These are phyloP conservation scores for Neurospora sp. DNA, from an alignment of 495 filamentous ascomycete genomes.

Conservation along the genomic window DNA sequence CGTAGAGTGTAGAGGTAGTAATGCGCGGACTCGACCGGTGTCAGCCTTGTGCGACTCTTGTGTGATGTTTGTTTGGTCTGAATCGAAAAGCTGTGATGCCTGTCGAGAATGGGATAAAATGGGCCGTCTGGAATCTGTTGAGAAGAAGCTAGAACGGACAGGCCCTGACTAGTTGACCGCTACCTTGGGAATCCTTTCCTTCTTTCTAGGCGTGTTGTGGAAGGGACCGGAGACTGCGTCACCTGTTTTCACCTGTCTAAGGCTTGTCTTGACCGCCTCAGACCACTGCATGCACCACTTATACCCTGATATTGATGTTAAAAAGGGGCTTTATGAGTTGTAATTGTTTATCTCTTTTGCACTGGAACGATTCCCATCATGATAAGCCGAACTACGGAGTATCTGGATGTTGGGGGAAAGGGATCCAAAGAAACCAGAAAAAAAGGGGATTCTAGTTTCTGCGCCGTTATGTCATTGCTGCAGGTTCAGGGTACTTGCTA, in stretches of 20 bases:
- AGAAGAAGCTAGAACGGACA: neutral
- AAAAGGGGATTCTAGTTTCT: neutral
- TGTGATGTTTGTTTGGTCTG: neutral
- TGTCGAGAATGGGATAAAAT: neutral
- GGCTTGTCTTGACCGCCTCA: neutral
- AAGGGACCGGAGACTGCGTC: neutral
- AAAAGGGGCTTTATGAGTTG: neutral
- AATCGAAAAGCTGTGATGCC: neutral
- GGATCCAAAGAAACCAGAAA: neutral
- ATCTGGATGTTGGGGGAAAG: neutral
- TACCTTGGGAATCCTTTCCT: neutral
- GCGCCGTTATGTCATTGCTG: neutral
- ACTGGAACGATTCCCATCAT: neutral
- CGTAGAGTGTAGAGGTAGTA: neutral
- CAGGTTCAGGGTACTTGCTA: neutral
- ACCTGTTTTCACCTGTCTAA: neutral
- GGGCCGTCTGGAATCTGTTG: neutral
- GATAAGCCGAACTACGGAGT: neutral
- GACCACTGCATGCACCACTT: neutral
- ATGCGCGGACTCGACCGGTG: neutral
- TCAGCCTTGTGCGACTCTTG: neutral
- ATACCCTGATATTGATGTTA: neutral
- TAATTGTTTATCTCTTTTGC: neutral
- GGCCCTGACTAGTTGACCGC: neutral
- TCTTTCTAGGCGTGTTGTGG: neutral